Conservation (phyloP, 2,329 filamentous ascomycete genomes). For the Xylariaceae sp. region DNA sequence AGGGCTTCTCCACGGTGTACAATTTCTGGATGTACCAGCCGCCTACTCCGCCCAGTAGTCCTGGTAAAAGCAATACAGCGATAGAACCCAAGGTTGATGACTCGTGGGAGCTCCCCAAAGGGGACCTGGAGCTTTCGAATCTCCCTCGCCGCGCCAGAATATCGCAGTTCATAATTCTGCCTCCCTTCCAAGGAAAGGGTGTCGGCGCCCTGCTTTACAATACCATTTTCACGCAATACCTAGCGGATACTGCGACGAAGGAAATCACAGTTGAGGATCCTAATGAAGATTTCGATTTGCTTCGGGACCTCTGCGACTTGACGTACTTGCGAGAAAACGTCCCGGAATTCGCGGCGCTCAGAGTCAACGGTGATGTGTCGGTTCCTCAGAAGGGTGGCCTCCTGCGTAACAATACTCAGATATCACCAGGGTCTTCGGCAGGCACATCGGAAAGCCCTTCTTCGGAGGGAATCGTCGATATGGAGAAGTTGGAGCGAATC, state of each 20-base stretch:
- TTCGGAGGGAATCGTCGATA: conserved; percentile 51
- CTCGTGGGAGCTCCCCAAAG: conserved; percentile 40
- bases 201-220: conserved; percentile 78
- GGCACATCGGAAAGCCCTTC: conserved; percentile 24
- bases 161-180: conserved; percentile 88
- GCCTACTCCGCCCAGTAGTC: conserved; percentile 38
- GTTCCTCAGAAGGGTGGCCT: conserved; percentile 43
- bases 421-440: conserved; percentile 20
- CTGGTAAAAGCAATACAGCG: conserved; percentile 24
- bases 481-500: conserved; percentile 49
- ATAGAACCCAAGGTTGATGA: conserved; percentile 19
- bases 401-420: conserved; percentile 25
- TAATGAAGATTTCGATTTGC: conserved; percentile 76
- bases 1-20: conserved; percentile 88
- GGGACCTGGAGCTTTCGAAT: conserved; percentile 45
- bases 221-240: conserved; percentile 66
- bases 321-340: conserved; percentile 53
- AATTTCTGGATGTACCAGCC: conserved; percentile 67
- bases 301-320: conserved; percentile 71
- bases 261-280: conserved; percentile 95
- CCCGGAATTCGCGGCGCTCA: conserved; percentile 52
- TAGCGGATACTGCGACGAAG: conserved; percentile 60
- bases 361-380: conserved; percentile 46
- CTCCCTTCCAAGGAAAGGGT: conserved; percentile 76
- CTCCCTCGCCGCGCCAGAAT: conserved; percentile 76